These are phyloP conservation scores for Filobasidium wieringae DNA, from an alignment of 768 basidiomycete genomes.

Conservation along the genomic window DNA sequence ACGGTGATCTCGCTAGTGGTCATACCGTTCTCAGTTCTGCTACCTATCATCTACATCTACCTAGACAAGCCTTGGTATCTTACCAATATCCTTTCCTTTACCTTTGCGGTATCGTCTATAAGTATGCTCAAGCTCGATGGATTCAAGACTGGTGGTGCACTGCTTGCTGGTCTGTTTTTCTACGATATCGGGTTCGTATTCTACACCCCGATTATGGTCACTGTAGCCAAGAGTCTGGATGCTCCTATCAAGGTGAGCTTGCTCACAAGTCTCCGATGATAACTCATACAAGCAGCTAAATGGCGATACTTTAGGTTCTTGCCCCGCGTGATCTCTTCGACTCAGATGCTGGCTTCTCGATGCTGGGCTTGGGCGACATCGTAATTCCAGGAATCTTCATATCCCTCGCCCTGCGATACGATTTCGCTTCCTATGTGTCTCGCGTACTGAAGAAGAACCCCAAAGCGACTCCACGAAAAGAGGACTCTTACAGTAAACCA, in stretches of 20 bases:
- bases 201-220: conserved; percentile 60
- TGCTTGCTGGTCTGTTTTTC: conserved; percentile 72
- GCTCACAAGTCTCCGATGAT: neutral
- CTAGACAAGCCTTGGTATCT: conserved; percentile 56
- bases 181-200: conserved; percentile 81
- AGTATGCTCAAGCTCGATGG: conserved; percentile 73
- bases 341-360: conserved; percentile 54
- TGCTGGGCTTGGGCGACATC: conserved; percentile 67
- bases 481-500: conserved; percentile 48
- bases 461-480: conserved; percentile 28
- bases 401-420: conserved; percentile 75
- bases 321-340: conserved; percentile 17
- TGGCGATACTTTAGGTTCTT: conserved; percentile 5
- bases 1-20: conserved; percentile 41
- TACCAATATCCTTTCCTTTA: conserved; percentile 62
- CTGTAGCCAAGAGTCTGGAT: conserved; percentile 78
- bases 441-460: conserved; percentile 17
- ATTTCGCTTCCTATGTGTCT: conserved; percentile 35
- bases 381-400: conserved; percentile 49
- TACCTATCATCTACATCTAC: conserved; percentile 52
- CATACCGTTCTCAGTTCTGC: conserved; percentile 46
- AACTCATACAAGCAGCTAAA: neutral
- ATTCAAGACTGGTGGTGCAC: conserved; percentile 70
- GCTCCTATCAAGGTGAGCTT: conserved; percentile 73
- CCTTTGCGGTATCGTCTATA: conserved; percentile 70